Conservation (phyloP, 2,329 filamentous ascomycete genomes). For the Aspergillus aculeatus region DNA sequence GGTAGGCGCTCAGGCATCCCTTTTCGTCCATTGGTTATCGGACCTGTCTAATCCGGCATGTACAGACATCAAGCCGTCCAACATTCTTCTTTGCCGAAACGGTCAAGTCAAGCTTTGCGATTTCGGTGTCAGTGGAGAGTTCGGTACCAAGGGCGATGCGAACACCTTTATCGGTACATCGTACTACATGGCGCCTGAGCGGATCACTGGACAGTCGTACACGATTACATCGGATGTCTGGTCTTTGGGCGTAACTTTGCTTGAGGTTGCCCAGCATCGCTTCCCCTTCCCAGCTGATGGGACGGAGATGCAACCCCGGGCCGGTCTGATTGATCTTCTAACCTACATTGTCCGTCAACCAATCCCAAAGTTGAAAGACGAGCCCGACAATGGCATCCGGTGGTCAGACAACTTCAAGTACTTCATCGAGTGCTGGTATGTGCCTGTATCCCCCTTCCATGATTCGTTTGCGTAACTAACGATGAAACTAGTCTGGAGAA, state of each 20-base stretch:
- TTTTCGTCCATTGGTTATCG: not conserved
- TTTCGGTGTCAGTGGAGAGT: slow-evolving; percentile 96
- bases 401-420: slow-evolving; percentile 99
- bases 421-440: slow-evolving; percentile 97
- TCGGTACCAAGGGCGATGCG: slow-evolving; percentile 96
- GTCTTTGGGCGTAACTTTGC: slow-evolving; percentile 91
- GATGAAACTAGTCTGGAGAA: slow-evolving; percentile 74
- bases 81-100: slow-evolving; percentile 87
- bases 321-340: slow-evolving; percentile 88
- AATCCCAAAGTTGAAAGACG: slow-evolving; percentile 93
- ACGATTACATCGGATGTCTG: slow-evolving; percentile 98
- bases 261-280: slow-evolving; percentile 98
- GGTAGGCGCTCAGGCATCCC: slow-evolving; percentile 34
- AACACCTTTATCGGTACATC: slow-evolving; percentile 99
- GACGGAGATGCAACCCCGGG: slow-evolving; percentile 89
- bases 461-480: slow-evolving; percentile 14
- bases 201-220: slow-evolving; percentile 95
- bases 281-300: slow-evolving; percentile 98
- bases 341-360: slow-evolving; percentile 97
- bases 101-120: slow-evolving; percentile 97
- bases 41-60: not conserved
- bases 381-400: slow-evolving; percentile 81
- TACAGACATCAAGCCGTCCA: slow-evolving; percentile 91
- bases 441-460: not conserved
- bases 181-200: slow-evolving; percentile 98